Conservation (phyloP, 768 basidiomycete species). For the Sarcodon aspratus region DNA sequence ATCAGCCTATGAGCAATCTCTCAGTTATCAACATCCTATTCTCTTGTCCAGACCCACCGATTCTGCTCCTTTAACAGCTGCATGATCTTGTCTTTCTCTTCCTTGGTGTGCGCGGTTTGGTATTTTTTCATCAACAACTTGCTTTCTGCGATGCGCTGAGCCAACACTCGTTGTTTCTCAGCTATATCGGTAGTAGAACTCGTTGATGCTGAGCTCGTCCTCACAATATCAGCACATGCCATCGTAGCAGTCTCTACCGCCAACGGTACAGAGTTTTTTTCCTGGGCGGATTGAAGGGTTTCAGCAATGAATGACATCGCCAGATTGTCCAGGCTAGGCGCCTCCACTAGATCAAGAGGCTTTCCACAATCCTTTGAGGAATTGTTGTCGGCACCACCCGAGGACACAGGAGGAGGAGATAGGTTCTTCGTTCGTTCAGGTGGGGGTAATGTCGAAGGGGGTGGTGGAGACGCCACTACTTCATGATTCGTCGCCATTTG, state of each 20-base stretch:
- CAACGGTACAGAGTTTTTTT: neutral
- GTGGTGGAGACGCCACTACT: too few species aligned
- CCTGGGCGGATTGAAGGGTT: constrained; percentile 34
- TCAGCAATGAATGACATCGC: constrained; percentile 49
- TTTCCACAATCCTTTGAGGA: neutral
- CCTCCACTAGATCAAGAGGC: neutral
- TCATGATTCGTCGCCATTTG: too few species aligned
- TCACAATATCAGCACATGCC: neutral
- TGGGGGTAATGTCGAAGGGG: too few species aligned
- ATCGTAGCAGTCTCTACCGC: neutral
- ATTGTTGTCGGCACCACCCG: neutral
- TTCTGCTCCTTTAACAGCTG: constrained; percentile 35
- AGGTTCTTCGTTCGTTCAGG: too few species aligned
- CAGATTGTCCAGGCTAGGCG: constrained; percentile 32
- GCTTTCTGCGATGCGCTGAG: constrained; percentile 41
- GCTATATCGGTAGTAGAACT: constrained; percentile 18
- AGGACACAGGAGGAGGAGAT: neutral
- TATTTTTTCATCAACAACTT: constrained; percentile 39
- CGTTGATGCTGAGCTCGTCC: neutral
- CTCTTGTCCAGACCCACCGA: constrained; percentile 25
- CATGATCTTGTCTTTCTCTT: constrained; percentile 37
- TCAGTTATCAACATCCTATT: too few species aligned
- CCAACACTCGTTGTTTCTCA: constrained; percentile 34
- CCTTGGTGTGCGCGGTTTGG: constrained; percentile 32
- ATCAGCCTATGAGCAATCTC: too few species aligned